Evolutionary conservation across 2,329 filamentous ascomycete species (phyloP), one percentile per base, ranked within the genome.

Genomic region (Lizonia empirigonia): DNA sequence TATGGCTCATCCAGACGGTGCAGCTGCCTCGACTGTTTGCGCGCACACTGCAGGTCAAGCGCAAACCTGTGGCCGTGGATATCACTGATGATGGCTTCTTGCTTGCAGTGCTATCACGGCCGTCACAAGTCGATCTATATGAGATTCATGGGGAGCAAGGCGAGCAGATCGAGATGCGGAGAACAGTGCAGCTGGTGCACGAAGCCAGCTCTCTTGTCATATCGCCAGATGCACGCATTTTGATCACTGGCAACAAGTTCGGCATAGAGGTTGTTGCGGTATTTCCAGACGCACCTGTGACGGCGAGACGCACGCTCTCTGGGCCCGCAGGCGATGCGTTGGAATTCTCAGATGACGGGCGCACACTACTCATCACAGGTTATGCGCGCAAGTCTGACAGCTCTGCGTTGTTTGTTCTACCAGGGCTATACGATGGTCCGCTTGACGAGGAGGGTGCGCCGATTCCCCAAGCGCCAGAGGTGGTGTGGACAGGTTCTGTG

Each of bases 231-330:
- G 90, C 90, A 19, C 85, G 87, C 34, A 89, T 96, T 12, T 76
- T 96, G 36, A 91, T 91, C 19, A 88, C 90, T 13, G 91, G 91
- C 7, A 95, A 92, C 71, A 86, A 91, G 65, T 89, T 89, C 47
- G 90, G 89, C n/a, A 92, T 96, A 56, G 91, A 96, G 71, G 89
- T 96, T 0, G 86, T 89, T 22, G 89, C 90, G 5, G 77, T 96
- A 30, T 84, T 83, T 38, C 78, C 86, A 2, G 82, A 80, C 44
- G 85, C 84, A 1, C 66, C 68, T 5, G 72, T 70, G 35, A 64
- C 72, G 4, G 59, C 66, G 23, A 56, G 69, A 39, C 63, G 73
- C 4, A 68, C 68, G 5, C 67, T 75, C 8, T 72, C 69, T 8
- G 71, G 71, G 1, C 67, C 69, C 4, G 64, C 68, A 1, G 71